Conservation (phyloP, 2,329 filamentous ascomycete genomes). For the Raffaelea deltoideospora region DNA sequence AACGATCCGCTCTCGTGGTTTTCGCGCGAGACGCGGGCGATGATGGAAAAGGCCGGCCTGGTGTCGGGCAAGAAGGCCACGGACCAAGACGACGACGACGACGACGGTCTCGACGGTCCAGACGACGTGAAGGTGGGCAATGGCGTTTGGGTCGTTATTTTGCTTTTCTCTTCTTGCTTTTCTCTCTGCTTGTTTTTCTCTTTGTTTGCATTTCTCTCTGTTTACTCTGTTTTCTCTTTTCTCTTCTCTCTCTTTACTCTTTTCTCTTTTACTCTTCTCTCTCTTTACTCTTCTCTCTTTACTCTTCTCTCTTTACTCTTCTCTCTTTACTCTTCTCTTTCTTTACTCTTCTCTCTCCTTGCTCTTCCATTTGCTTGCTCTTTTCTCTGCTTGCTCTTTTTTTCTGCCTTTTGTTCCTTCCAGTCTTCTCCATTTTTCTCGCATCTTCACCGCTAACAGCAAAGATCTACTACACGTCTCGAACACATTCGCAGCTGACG, state of each 20-base stretch:
- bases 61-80: constrained; percentile 18
- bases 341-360: too few relatives aligned
- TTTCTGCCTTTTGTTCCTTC: too few relatives aligned
- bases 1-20: constrained; percentile 35
- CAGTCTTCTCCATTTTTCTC: too few relatives aligned
- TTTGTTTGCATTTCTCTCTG: neutral
- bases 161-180: neutral
- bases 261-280: neutral
- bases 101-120: too few relatives aligned
- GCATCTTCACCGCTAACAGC: too few relatives aligned
- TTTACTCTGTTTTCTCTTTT: too few relatives aligned
- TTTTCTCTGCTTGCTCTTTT: too few relatives aligned
- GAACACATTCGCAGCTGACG: constrained; percentile 81
- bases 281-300: too few relatives aligned
- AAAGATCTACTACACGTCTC: constrained; percentile 80
- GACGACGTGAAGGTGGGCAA: constrained; percentile 62
- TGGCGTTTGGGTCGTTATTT: constrained; percentile 19
- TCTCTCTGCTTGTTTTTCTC: neutral
- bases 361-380: too few relatives aligned
- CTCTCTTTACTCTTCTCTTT: too few relatives aligned
- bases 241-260: neutral
- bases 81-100: constrained; percentile 23
- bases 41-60: constrained; percentile 53
- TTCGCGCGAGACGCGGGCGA: constrained; percentile 58
- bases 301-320: too few relatives aligned